phyloP scores from a whole-genome alignment of 352 stramenopile genomes.

The Globisporangium cylindrosporum region DNA sequence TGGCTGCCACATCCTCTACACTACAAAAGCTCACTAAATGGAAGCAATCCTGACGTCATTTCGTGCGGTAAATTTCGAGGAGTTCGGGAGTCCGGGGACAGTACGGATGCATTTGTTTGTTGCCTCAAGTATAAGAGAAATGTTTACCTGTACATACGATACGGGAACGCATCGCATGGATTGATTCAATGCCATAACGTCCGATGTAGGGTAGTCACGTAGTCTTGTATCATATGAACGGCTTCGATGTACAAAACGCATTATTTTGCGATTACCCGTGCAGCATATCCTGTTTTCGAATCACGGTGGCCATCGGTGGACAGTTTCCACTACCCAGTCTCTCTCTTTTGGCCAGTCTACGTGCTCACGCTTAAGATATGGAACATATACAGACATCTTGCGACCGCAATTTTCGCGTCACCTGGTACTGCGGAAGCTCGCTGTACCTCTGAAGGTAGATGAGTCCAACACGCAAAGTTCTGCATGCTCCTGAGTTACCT shows the following conservation, averaged over 20 bases:
- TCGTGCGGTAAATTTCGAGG: neutral
- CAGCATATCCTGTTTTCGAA: neutral
- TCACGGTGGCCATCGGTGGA: neutral
- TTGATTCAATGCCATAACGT: neutral
- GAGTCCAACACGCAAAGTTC: neutral
- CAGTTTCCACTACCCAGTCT: neutral
- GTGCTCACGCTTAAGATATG: neutral
- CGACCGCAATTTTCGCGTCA: neutral
- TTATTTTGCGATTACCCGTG: neutral
- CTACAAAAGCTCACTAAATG: neutral
- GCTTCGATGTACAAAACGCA: neutral
- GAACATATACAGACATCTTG: neutral
- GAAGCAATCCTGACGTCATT: neutral
- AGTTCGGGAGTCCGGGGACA: neutral
- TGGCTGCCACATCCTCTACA: neutral
- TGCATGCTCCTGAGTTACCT: too few species aligned
- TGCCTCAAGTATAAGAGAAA: too few species aligned
- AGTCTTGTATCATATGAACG: neutral
- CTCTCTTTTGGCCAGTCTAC: neutral
- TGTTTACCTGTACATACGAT: neutral
- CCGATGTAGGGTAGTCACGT: neutral
- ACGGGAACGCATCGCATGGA: too few species aligned
- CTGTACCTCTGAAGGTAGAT: neutral
- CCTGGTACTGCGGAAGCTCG: neutral
- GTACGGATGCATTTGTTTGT: neutral